Evolutionary conservation across 176 grass and related monocot genomes (phyloP).

Genomic region (Thinopyrum elongatum): DNA sequence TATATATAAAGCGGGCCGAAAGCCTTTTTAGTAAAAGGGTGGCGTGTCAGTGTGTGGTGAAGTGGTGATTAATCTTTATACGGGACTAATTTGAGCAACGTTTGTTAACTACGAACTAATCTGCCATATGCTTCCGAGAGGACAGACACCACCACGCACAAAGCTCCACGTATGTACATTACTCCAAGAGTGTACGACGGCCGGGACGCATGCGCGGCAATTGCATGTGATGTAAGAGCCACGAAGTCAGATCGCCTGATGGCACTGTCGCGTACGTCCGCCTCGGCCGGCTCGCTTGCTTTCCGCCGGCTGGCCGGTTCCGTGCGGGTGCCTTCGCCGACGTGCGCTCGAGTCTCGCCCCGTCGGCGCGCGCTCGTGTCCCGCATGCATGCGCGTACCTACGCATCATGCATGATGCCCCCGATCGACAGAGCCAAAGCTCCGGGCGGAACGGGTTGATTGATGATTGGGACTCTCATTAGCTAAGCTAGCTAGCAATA

Average conservation of each 20-base stretch:
- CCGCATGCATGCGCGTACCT: not conserved
- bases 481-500: not conserved
- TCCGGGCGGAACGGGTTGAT: not conserved
- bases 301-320: not conserved
- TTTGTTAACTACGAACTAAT: too few relatives aligned
- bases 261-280: not conserved
- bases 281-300: not conserved
- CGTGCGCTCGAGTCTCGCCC: not conserved
- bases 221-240: not conserved
- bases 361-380: not conserved
- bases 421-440: not conserved
- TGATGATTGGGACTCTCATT: not conserved
- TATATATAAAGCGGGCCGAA: too few relatives aligned
- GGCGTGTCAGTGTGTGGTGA: too few relatives aligned
- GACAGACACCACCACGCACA: too few relatives aligned
- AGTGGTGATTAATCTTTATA: too few relatives aligned
- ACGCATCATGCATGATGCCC: not conserved
- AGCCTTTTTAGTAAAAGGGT: too few relatives aligned
- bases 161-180: too few relatives aligned
- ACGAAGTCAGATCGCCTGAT: constrained; percentile 10
- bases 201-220: not conserved
- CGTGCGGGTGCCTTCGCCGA: not conserved
- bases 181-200: not conserved
- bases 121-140: too few relatives aligned
- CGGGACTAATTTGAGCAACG: too few relatives aligned